phyloP scores from a whole-genome alignment of 306 rosid genomes.

The Fragaria nilgerrensis region DNA sequence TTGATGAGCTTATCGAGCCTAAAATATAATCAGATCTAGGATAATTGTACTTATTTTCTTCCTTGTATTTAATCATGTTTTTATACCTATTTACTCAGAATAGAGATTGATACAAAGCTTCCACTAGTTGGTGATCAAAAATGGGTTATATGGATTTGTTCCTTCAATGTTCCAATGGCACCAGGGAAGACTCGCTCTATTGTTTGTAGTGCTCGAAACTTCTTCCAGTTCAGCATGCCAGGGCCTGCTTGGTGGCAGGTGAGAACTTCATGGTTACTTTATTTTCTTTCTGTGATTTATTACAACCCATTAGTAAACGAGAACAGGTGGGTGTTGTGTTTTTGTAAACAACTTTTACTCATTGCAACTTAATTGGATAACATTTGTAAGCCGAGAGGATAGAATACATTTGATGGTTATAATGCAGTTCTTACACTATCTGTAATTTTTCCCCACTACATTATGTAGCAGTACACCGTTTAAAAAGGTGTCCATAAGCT shows the following conservation, averaged over 20 bases:
- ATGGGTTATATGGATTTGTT: constrained; percentile 94
- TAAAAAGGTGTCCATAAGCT: not conserved
- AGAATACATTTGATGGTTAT: not conserved
- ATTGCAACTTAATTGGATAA: not conserved
- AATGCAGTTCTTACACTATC: not conserved
- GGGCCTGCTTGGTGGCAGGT: constrained; percentile 99
- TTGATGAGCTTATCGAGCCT: not conserved
- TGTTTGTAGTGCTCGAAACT: constrained; percentile 95
- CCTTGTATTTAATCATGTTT: constrained; percentile 8
- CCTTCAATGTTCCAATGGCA: constrained; percentile 95
- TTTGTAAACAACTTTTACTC: not conserved
- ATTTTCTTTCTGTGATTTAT: not conserved
- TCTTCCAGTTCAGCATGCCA: constrained; percentile 87
- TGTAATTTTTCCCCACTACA: not conserved
- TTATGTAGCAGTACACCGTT: not conserved
- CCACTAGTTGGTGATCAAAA: constrained; percentile 78
- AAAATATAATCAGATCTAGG: not conserved
- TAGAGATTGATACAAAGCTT: constrained; percentile 82
- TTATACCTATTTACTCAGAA: constrained; percentile 40
- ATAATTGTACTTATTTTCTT: not conserved
- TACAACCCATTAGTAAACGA: not conserved
- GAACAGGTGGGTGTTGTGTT: not conserved
- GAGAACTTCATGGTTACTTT: constrained; percentile 28
- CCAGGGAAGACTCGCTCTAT: constrained; percentile 98
- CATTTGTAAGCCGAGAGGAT: not conserved